Evolutionary conservation across 176 grass and related monocot species (phyloP).

Genomic region (Ananas comosus): DNA sequence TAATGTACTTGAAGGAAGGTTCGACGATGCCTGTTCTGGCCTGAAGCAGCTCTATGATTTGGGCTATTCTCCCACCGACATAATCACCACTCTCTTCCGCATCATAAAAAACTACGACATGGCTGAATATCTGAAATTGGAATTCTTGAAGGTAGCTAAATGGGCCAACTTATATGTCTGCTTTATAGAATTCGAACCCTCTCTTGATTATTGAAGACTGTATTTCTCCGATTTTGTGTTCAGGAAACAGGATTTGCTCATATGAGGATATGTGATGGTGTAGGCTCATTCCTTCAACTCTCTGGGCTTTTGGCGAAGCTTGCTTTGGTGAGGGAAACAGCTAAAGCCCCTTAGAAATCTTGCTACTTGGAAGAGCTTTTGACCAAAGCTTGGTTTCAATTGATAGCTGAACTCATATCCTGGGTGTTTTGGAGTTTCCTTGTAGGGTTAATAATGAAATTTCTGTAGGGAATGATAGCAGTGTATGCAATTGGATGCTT

Average conservation of each 20-base stretch:
- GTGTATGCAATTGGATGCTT: no score
- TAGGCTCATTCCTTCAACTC: conserved; percentile 85
- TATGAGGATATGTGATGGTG: conserved; percentile 98
- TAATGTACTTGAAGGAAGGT: conserved; percentile 73
- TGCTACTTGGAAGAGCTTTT: neutral
- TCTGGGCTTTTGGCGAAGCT: conserved; percentile 86
- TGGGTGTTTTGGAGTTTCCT: no score
- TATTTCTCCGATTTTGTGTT: neutral
- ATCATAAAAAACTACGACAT: conserved; percentile 97
- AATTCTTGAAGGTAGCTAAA: conserved; percentile 71
- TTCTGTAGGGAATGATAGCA: no score
- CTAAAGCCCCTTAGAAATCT: conserved; percentile 33
- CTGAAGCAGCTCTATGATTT: conserved; percentile 89
- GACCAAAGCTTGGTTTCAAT: no score
- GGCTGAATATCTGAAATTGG: conserved; percentile 88
- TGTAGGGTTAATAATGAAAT: no score
- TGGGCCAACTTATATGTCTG: neutral
- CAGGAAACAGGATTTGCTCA: conserved; percentile 94
- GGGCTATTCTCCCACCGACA: conserved; percentile 88
- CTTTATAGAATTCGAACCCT: neutral
- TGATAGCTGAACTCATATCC: no score
- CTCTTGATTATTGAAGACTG: neutral
- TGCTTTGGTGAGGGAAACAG: conserved; percentile 55
- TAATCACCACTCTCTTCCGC: conserved; percentile 87
- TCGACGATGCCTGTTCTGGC: conserved; percentile 63